Evolutionary conservation across 441 rosid species (phyloP), one percentile per base, ranked within the genome.

Genomic region (Breynia disticha): DNA sequence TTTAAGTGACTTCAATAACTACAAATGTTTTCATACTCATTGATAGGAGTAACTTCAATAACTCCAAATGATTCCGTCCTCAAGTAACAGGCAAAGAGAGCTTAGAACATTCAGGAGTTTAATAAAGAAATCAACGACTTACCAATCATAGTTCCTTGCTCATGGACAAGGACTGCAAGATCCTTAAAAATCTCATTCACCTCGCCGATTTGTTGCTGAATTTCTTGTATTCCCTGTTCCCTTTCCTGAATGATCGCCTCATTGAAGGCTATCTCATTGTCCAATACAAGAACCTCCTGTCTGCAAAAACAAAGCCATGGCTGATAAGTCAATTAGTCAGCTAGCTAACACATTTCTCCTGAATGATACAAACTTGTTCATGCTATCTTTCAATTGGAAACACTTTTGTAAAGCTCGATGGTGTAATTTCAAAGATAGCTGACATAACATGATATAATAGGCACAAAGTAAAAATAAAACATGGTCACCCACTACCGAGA

Each of bases 211-310:
- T 90, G 96, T 57, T 61, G 76, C 74, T 90, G 95, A 52, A 90
- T 83, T 70, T 87, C 93, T 53, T 83, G 90, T 66, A 87, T 85
- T 45, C 96, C 98, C 38, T 81, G 95, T 41, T 87, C 96, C 67
- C 98, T 81, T 74, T 90, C 98, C 57, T 90, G 96, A 15, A 90
- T 85, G 32, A 90, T 67, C 39, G 96, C 96, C 41, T 85, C 98
- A 18, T 90, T 87, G 67, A 90, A 90, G 50, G 78, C 74, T 53
- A 90, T 79, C 78, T 90, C 98, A 24, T 90, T 90, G 73, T 90
- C 96, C 72, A 87, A 62, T 47, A 85, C 70, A 43, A 90, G 35
- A 60, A 83, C 86, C 65, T 90, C 93, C 56, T 87, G 98, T 62
- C 98, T 87, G 80, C 72, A 74, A 48, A 48, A 69, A 57, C 60